These are phyloP conservation scores for Theobroma grandiflorum DNA, from an alignment of 441 rosid species.

Conservation along the genomic window DNA sequence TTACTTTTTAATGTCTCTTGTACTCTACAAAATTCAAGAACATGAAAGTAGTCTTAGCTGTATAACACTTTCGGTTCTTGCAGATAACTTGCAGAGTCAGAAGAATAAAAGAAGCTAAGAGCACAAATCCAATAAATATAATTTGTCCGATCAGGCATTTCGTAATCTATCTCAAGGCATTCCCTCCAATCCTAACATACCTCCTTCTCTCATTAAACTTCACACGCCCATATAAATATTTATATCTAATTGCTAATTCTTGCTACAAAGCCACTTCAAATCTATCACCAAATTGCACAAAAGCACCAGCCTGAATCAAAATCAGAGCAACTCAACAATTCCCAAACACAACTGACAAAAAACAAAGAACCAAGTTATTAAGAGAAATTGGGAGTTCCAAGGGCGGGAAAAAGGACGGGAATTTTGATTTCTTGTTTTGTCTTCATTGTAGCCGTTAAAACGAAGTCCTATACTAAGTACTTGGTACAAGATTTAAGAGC, in stretches of 20 bases:
- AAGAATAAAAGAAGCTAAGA: not conserved
- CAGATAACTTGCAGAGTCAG: not conserved
- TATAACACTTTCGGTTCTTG: not conserved
- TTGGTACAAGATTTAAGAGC: too few relatives aligned
- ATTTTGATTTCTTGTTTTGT: not conserved
- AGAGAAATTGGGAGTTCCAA: not conserved
- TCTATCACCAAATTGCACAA: not conserved
- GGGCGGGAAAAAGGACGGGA: not conserved
- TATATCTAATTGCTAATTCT: not conserved
- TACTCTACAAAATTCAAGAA: not conserved
- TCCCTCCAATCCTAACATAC: not conserved
- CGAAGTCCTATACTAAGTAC: not conserved
- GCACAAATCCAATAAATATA: not conserved
- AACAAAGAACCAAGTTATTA: too few relatives aligned
- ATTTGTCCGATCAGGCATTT: not conserved
- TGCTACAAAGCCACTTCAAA: not conserved
- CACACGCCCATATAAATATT: not conserved
- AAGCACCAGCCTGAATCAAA: not conserved
- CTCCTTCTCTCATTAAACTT: not conserved
- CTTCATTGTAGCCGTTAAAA: not conserved
- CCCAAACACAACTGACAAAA: not conserved
- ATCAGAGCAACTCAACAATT: not conserved
- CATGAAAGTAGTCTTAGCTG: slow-evolving; percentile 3
- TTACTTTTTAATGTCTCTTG: not conserved
- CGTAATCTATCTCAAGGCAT: not conserved